Conservation (phyloP, 805 yeast genomes). For the Maudiozyma barnettii region DNA sequence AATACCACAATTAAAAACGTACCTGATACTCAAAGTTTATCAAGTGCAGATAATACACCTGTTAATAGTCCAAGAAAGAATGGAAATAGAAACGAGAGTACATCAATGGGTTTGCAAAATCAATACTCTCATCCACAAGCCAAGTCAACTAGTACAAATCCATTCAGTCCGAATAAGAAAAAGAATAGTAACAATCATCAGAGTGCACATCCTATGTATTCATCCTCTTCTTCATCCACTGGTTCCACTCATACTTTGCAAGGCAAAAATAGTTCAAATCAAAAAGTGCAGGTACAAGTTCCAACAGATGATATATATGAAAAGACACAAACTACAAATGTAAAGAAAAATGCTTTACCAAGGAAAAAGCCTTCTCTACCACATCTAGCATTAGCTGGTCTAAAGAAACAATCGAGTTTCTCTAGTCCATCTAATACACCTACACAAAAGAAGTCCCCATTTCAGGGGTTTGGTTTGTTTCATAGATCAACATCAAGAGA, state of each 20-base stretch:
- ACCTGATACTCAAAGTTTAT: conserved; percentile 24
- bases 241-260: neutral
- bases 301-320: neutral
- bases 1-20: conserved; percentile 19
- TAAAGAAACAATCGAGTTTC: conserved; percentile 21
- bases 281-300: neutral
- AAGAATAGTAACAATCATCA: neutral
- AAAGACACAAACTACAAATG: conserved; percentile 1
- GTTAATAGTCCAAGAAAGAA: conserved; percentile 15
- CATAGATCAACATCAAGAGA: conserved; percentile 24
- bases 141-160: neutral
- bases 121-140: no score
- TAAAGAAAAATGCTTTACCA: conserved; percentile 14
- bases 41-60: conserved; percentile 23
- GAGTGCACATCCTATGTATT: neutral
- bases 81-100: neutral
- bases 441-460: conserved; percentile 24
- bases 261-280: neutral
- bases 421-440: conserved; percentile 14
- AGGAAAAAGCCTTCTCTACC: conserved; percentile 25
- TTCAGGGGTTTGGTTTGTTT: conserved; percentile 27
- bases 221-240: neutral
- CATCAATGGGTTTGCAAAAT: neutral
- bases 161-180: neutral
- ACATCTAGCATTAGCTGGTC: conserved; percentile 20